Base-by-base conservation (phyloP, 768 basidiomycete genomes). In the Suillus variegatus region DNA sequence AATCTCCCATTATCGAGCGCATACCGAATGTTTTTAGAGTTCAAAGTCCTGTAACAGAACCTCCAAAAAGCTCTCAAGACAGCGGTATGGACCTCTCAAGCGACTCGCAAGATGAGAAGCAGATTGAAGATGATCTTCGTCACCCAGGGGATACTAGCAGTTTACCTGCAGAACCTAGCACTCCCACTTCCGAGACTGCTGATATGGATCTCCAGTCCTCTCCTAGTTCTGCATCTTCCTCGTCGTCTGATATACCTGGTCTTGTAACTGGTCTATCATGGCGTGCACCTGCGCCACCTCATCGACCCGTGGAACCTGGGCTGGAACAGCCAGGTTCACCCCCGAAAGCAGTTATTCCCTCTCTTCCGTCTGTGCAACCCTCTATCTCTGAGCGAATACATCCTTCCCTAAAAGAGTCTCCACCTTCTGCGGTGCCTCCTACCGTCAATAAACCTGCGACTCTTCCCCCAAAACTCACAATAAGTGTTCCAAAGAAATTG, bases 191-290 rank as follows among this genome's bases (percentile, higher is more conserved):
- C 0, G 76, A 77, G 61, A 75, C 76, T 1, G 75, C 72, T 46
- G 75, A 76, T 49, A 76, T 76, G 75, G 75, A 76, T 41, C 70
- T 78, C 13, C 75, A 76, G 58, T 76, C 75, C 6, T 78, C 75
- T 6, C 76, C 75, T 1, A 76, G 75, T 18, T 73, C 72, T 43
- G 58, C 62, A 1, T 76, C 67, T 4, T 74, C 69, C 0, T 46
- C 63, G 20, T 76, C 66, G 35, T 44, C 35, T 1, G 76, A 77
- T 60, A 76, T 76, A 40, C 75, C 75, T 25, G 75, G 75, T 4
- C 75, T 76, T 44, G 75, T 76, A 61, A 76, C 75, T 14, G 77
- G 77, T 6, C 64, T 71, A 8, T 71, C 75, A 58, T 74, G 73
- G 25, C 73, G 75, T n/a, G 41, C 63, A 55, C 55, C 46, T 41